Conservation (phyloP, 2,329 filamentous ascomycete genomes). For the Esteya vermicola region DNA sequence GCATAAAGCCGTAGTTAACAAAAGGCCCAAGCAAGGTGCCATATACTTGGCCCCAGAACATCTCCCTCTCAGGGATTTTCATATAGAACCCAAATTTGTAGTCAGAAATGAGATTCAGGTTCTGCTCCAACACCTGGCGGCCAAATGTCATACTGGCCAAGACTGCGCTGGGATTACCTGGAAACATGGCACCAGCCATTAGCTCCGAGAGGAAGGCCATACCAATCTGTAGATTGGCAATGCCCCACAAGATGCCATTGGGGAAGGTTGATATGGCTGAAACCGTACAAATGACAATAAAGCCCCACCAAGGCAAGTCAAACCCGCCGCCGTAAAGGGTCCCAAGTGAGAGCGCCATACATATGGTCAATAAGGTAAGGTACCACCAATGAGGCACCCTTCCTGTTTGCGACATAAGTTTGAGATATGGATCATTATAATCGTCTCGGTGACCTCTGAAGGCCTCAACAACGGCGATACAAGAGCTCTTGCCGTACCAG, state of each 20-base stretch:
- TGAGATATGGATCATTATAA: conserved; percentile 18
- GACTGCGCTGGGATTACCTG: conserved; percentile 18
- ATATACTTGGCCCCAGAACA: conserved; percentile 20
- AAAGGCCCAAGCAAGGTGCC: conserved; percentile 19
- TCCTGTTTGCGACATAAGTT: conserved; percentile 9
- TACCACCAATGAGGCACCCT: conserved; percentile 10
- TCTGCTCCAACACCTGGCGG: conserved; percentile 19
- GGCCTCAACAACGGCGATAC: conserved; percentile 28
- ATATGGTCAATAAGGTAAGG: conserved; percentile 17
- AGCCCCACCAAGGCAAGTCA: conserved; percentile 26
- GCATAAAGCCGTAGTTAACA: conserved; percentile 18
- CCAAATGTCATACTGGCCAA: conserved; percentile 17
- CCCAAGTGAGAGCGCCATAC: conserved; percentile 21
- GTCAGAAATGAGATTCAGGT: conserved; percentile 18
- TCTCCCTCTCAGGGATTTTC: conserved; percentile 21
- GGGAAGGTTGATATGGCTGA: conserved; percentile 23
- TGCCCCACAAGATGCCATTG: conserved; percentile 20
- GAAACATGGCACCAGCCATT: conserved; percentile 32
- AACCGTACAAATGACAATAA: conserved; percentile 22
- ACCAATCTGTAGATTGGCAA: conserved; percentile 19
- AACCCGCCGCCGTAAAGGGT: conserved; percentile 22
- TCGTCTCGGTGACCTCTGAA: conserved; percentile 12
- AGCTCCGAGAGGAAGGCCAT: conserved; percentile 29
- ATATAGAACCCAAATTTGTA: conserved; percentile 24
- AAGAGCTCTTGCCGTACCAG: conserved; percentile 24